Evolutionary conservation across 2,329 filamentous ascomycete genomes (phyloP), one percentile per base, ranked within the genome.

Genomic region (Aspergillus fructus): DNA sequence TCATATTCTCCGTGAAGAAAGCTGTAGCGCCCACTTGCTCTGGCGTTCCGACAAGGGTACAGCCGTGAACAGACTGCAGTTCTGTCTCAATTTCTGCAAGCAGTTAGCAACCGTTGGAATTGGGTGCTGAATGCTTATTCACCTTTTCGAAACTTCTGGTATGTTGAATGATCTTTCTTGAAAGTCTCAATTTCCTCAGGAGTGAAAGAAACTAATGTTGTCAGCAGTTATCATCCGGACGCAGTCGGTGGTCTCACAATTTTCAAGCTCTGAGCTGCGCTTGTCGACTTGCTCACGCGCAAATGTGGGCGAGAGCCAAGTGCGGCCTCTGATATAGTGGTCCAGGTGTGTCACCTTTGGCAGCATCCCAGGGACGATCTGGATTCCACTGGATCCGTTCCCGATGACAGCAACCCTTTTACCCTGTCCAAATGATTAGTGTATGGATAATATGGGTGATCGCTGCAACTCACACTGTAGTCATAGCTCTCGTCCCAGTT

Each of bases 351-450:
- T 57, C 15, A 71, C 72, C 21, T 87, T 71, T 6, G 71, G 70
- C 46, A 72, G 59, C 57, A 74, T 68, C 2, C 64, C 67, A 23
- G 76, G 75, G 12, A 78, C 68, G 30, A 77, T 71, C 59, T 78
- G 76, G 21, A 78, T 74, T 6, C 72, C 75, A 58, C 72, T 76
- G 3, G 74, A 73, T 3, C 75, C 74, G 52, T 72, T 73, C 3
- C 74, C 74, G 45, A 76, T 70, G 5, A 76, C 67, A 1, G 72
- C 73, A 27, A 74, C 68, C 27, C 60, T 62, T 55, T 77, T 72
- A 19, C 64, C 68, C 67, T 73, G 27, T 23, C 5, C n/a, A 33
- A 15, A 3, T 4, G 13, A 8, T 61, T 46, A 59, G 40, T 33
- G 2, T 41, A 15, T 11, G 24, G 11, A 4, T 12, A 37, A 15